phyloP scores from a whole-genome alignment of 495 filamentous ascomycete species.

The Mycothermus thermophilus region DNA sequence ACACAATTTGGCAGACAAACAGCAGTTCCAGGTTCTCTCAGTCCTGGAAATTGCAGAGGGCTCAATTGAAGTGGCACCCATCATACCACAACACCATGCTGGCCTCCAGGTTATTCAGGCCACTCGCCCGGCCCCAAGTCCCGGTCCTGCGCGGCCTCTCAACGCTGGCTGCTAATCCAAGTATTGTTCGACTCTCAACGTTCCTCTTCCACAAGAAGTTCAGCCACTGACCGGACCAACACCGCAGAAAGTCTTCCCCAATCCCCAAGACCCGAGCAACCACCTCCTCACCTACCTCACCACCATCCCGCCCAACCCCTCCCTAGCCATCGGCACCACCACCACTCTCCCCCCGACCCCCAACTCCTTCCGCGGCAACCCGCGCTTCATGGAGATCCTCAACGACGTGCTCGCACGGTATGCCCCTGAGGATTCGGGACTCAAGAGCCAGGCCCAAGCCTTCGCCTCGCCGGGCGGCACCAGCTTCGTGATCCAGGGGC shows the following conservation, averaged over 20 bases:
- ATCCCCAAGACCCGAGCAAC: constrained; percentile 25
- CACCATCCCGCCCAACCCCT: constrained; percentile 52
- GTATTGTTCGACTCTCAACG: constrained; percentile 30
- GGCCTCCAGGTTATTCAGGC: constrained; percentile 7
- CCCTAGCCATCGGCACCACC: constrained; percentile 64
- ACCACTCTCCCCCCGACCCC: constrained; percentile 62
- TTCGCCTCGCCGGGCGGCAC: constrained; percentile 69
- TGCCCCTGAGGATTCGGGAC: constrained; percentile 55
- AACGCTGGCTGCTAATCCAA: constrained; percentile 28
- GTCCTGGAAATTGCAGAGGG: too few species aligned
- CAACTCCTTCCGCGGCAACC: constrained; percentile 63
- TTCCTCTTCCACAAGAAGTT: too few species aligned
- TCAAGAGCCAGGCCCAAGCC: constrained; percentile 61
- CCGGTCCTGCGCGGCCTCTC: constrained; percentile 14
- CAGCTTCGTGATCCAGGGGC: constrained; percentile 20
- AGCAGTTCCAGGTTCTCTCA: background rate
- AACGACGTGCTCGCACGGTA: constrained; percentile 57
- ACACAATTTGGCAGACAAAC: background rate
- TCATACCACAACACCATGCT: constrained; percentile 16
- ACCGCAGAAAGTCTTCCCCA: constrained; percentile 58
- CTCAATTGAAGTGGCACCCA: too few species aligned
- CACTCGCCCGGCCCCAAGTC: background rate
- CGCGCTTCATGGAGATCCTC: constrained; percentile 57
- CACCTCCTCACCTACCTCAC: constrained; percentile 62
- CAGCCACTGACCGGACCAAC: too few species aligned